A percentile compares a stretch with the other conserved stretches of the same genome.
Conservation (phyloP, 2,329 filamentous ascomycete species). For the Fusarium tricinctum region DNA sequence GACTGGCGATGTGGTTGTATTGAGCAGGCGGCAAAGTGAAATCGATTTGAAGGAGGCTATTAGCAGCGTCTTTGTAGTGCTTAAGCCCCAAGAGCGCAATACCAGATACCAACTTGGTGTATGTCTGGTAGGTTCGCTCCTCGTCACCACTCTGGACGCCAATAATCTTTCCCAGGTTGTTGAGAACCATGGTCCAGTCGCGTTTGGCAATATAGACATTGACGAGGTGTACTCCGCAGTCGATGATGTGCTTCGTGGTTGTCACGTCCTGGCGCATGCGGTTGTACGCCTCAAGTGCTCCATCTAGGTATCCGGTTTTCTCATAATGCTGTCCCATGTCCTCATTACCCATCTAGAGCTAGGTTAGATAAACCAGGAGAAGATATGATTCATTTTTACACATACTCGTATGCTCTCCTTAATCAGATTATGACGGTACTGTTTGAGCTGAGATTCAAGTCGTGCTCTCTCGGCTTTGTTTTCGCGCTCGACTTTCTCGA, state of each 20-base stretch:
- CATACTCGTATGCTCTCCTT: slow-evolving; percentile 92
- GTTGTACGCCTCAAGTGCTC: slow-evolving; percentile 81
- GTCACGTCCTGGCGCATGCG: slow-evolving; percentile 94
- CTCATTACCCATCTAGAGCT: slow-evolving; percentile 87
- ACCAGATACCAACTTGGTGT: slow-evolving; percentile 66
- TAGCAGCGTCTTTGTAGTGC: slow-evolving; percentile 74
- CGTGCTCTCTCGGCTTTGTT: slow-evolving; percentile 79
- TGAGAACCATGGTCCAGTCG: slow-evolving; percentile 80
- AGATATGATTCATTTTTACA: not conserved
- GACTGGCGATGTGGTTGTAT: slow-evolving; percentile 80
- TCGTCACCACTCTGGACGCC: slow-evolving; percentile 64
- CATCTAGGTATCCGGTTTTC: slow-evolving; percentile 78
- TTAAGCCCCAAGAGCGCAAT: slow-evolving; percentile 63
- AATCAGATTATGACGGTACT: slow-evolving; percentile 96
- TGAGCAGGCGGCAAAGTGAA: slow-evolving; percentile 62
- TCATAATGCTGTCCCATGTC: slow-evolving; percentile 90
- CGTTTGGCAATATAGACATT: slow-evolving; percentile 80
- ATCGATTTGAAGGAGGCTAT: slow-evolving; percentile 76
- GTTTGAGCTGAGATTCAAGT: slow-evolving; percentile 88
- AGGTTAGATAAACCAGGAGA: slow-evolving; percentile 25
- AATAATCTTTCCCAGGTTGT: slow-evolving; percentile 73
- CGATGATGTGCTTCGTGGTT: slow-evolving; percentile 83
- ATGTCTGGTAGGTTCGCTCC: slow-evolving; percentile 61
- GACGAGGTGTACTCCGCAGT: slow-evolving; percentile 84
- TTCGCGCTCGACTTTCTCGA: slow-evolving; percentile 73